These are phyloP conservation scores for Plasmodium cynomolgi DNA, from an alignment of 169 alveolate species.

Conservation along the genomic window DNA sequence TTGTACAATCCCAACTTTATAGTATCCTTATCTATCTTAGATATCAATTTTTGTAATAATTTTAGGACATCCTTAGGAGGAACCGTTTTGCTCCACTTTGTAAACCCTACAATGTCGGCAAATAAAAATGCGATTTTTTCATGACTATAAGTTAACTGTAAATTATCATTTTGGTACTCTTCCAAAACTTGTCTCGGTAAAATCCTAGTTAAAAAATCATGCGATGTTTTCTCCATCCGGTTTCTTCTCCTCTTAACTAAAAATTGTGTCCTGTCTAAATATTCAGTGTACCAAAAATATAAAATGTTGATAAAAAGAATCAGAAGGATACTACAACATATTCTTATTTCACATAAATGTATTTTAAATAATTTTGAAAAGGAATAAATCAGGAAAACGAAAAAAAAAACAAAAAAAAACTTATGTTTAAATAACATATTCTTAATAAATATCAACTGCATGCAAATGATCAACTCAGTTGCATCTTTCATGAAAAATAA, in stretches of 20 bases:
- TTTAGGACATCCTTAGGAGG: conserved; percentile 92
- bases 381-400: conserved; percentile 82
- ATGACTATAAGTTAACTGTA: conserved; percentile 89
- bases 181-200: conserved; percentile 92
- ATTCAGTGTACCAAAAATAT: conserved; percentile 87
- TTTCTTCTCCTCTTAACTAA: conserved; percentile 88
- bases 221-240: conserved; percentile 89
- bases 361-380: conserved; percentile 78
- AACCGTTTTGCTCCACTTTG: conserved; percentile 94
- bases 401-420: conserved; percentile 83
- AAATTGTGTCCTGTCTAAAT: conserved; percentile 88
- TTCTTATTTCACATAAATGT: conserved; percentile 75
- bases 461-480: conserved; percentile 79
- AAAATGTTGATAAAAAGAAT: conserved; percentile 78
- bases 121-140: conserved; percentile 97
- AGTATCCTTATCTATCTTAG: conserved; percentile 95
- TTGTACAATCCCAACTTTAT: conserved; percentile 94
- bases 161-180: conserved; percentile 90
- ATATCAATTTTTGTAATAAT: conserved; percentile 93
- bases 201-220: conserved; percentile 90
- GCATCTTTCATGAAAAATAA: conserved; percentile 72
- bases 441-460: conserved; percentile 84
- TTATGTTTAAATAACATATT: conserved; percentile 88
- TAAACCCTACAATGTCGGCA: conserved; percentile 99
- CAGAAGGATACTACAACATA: conserved; percentile 77